Conservation (phyloP, 179 eudicot genomes). For the Monotropa hypopitys region DNA sequence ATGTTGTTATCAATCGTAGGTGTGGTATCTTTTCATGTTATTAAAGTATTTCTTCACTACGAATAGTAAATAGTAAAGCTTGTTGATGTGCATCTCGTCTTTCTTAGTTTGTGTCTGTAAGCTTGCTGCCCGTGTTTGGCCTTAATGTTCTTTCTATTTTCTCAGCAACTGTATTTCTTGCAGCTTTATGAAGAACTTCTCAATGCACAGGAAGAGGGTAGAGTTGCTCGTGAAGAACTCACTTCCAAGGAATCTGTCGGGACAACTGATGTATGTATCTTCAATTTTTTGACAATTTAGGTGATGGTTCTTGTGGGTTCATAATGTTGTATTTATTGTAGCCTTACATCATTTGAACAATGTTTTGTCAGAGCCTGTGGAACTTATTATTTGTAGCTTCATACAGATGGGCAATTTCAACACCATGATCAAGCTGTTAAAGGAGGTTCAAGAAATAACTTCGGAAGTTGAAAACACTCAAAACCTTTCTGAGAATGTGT, state of each 20-base stretch:
- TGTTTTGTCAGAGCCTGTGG: neutral
- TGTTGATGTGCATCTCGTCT: neutral
- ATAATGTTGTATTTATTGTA: neutral
- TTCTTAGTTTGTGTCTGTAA: neutral
- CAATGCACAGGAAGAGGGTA: slow-evolving; percentile 53
- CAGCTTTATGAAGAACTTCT: slow-evolving; percentile 55
- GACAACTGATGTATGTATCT: slow-evolving; percentile 23
- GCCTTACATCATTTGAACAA: neutral
- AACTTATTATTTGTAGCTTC: slow-evolving; percentile 12
- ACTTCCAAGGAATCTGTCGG: slow-evolving; percentile 19
- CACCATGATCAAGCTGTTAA: slow-evolving; percentile 28
- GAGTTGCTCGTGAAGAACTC: slow-evolving; percentile 35
- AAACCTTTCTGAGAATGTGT: slow-evolving; percentile 29
- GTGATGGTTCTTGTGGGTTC: neutral
- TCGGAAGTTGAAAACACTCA: slow-evolving; percentile 46
- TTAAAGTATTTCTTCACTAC: neutral
- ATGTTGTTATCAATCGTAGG: neutral
- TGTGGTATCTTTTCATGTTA: neutral
- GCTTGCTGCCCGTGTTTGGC: neutral
- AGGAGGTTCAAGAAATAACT: slow-evolving; percentile 46
- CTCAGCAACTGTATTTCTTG: neutral
- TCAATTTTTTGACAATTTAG: neutral
- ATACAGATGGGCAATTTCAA: slow-evolving; percentile 41
- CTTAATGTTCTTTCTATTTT: neutral
- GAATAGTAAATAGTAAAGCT: neutral